Evolutionary conservation across 2,329 filamentous ascomycete species (phyloP).

Genomic region (Calonectria fujianensis): DNA sequence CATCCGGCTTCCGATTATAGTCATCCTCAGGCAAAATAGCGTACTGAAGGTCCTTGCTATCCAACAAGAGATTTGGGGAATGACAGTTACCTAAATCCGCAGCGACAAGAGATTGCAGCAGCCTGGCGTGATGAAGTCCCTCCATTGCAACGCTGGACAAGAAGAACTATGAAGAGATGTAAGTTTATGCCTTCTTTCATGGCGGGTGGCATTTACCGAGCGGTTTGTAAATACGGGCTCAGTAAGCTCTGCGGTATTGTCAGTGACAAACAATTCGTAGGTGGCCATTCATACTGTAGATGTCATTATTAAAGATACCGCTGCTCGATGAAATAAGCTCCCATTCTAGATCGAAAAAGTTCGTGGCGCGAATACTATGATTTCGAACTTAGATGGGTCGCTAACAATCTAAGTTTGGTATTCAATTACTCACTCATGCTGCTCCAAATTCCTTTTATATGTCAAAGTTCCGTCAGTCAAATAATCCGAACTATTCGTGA

Average conservation of each 20-base stretch:
- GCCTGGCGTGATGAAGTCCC: conserved; percentile 31
- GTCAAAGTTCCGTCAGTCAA: conserved; percentile 29
- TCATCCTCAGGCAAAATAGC: conserved; percentile 36
- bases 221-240: not conserved
- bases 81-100: conserved; percentile 37
- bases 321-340: conserved; percentile 33
- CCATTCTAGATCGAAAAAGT: conserved; percentile 20
- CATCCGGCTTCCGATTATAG: conserved; percentile 22
- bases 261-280: not conserved
- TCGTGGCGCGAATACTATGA: conserved; percentile 29
- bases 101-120: conserved; percentile 40
- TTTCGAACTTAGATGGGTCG: not conserved
- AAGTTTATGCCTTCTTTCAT: not conserved
- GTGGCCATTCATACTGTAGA: not conserved
- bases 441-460: not conserved
- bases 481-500: not conserved
- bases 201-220: not conserved
- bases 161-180: not conserved
- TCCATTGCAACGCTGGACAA: not conserved
- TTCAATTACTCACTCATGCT: conserved; percentile 3
- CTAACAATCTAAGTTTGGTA: not conserved
- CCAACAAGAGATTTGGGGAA: conserved; percentile 15
- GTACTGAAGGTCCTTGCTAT: conserved; percentile 28
- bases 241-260: not conserved
- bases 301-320: not conserved